Base-by-base conservation (phyloP, 1,284 basidiomycete genomes). In the Ganoderma multipileum region DNA sequence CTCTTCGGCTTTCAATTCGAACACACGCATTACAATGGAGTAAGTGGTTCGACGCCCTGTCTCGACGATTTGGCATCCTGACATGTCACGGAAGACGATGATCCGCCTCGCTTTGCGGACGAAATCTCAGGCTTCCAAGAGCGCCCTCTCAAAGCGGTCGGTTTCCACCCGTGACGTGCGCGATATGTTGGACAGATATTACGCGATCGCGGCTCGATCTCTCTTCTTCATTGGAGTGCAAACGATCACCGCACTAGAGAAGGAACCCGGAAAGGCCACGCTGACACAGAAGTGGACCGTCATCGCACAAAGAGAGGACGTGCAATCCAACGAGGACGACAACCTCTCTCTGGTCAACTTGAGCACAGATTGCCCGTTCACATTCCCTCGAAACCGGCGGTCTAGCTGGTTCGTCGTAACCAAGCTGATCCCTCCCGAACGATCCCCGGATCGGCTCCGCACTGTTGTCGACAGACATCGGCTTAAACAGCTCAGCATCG, bases 61-160 rank as follows among this genome's bases (percentile, higher is more conserved):
- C 4, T 39, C 9, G 12, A 39, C 38, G 12, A 39, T 9, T 30
- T 59, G 23, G 39, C 39, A 64, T 58, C 20, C 14, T 61, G 8
- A 52, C 50, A 28, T 52, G 30, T 33, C 16, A 30, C 2, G 23
- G 42, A 50, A 87, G 86, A 87, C 86, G 3, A 67, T 87, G 18
- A 86, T 87, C 65, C 75, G 83, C n/a, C 77, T 87, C 47, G 82
- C 85, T 11, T 74, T 86, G 23, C 77, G 84, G 11, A 69, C 64
- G 23, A 33, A 23, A 18, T 4, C 26, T 14, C 66, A 71, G 63
- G 69, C 65, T 44, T 44, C 12, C 14, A 59, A 39, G 18, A 76
- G 71, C 59, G 20, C 28, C 59, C 68, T 72, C 18, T 71, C 63
- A 14, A 61, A 54, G 0, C 30, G 33, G 9, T n/a, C 65, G 14